Evolutionary conservation across 129 eudicot genomes (phyloP).

Genomic region (Flaveria ramosissima): DNA sequence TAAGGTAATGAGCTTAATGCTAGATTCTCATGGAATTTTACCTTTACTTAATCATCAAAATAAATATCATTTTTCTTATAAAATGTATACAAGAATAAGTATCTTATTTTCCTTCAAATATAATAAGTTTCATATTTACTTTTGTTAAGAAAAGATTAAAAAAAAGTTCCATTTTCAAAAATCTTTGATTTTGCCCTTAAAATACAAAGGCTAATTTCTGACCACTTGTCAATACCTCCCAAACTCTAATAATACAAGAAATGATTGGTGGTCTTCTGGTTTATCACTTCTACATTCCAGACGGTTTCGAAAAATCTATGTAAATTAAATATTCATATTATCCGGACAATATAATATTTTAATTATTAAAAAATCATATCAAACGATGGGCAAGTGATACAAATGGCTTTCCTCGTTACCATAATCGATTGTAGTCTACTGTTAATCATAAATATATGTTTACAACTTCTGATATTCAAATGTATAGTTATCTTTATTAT

Average conservation of each 20-base stretch:
- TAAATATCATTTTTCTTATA: no score
- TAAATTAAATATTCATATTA: constrained; percentile 1
- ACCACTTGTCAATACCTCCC: constrained; percentile 12
- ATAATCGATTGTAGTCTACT: not conserved
- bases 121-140: not conserved
- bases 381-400: not conserved
- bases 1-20: no score
- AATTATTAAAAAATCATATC: not conserved
- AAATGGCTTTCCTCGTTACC: not conserved
- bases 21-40: no score
- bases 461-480: not conserved
- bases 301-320: not conserved
- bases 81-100: not conserved
- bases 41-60: no score
- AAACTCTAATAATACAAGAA: constrained; percentile 5
- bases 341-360: not conserved
- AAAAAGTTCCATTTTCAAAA: not conserved
- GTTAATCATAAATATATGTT: not conserved
- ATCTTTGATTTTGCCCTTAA: not conserved
- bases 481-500: not conserved
- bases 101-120: not conserved
- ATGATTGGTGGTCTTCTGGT: constrained; percentile 11
- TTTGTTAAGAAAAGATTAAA: not conserved
- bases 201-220: constrained; percentile 1
- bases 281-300: not conserved